Base-by-base conservation (phyloP, 2,329 filamentous ascomycete genomes). In the Corynespora cassiicola region DNA sequence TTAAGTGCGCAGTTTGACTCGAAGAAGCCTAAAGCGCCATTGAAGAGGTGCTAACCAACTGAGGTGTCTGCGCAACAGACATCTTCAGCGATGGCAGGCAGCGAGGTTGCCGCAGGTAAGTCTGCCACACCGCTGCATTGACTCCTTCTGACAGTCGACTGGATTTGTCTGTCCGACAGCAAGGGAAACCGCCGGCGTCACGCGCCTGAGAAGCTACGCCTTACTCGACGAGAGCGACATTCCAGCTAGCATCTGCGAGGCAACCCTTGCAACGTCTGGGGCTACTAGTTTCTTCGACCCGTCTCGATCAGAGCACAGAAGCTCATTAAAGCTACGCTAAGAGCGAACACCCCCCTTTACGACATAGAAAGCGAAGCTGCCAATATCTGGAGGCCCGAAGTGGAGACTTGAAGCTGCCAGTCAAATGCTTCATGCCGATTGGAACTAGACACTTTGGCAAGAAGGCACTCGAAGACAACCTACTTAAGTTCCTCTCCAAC, bases 301-400 rank as follows among this genome's bases (percentile, higher is more conserved):
- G 68, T 77, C 22, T 29, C 41, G 2, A 63, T 78, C 18, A 66
- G 64, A 2, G 36, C 43, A 3, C 31, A 52, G 26, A 26, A 27
- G 0, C 76, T 71, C 40, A 57, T 72, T 12, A 75, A 78, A 46
- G 73, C 71, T 16, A 35, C 14, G 2, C 17, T 40, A n/a, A 36
- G 44, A 11, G 31, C 39, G 11, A 78, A 78, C 50, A 78, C 78
- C 39, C 76, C 75, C 1, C 54, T 73, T 8, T 41, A 54, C 9
- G 43, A 62, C 18, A 46, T 75, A 2, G 70, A 64, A 64, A 59
- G 58, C 12, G 61, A 75, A 47, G 15, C 44, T 2, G 16, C 36
- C 4, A 28, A 36, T 17, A 39, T 45, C 36, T 45, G 36, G 41
- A 18, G 30, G 23, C 22, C 30, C 10, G 29, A 18, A 36, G 19